Base-by-base conservation (phyloP, 1,284 basidiomycete genomes). In the Tilletia caries region DNA sequence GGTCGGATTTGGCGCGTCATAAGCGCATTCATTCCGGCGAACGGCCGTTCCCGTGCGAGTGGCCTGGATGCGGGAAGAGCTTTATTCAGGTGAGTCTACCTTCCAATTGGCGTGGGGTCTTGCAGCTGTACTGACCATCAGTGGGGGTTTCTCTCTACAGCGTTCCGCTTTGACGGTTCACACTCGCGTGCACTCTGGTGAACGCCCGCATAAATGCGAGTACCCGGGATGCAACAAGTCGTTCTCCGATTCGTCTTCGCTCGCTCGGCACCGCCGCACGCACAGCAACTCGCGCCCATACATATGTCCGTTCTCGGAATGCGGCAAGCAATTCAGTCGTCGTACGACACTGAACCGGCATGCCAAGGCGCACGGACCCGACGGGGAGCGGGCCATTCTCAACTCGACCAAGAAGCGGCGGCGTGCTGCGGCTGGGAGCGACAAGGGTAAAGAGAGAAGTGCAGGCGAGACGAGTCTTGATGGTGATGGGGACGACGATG, bases 21-120 rank as follows among this genome's bases (percentile, higher is more conserved):
- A 90, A 89, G 86, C 88, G 91, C 66, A 93, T 93, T 84, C 92
- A 94, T 80, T 93, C 92, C 0, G 92, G 92, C 34, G 92, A 94
- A 83, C 88, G 92, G 65, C 92, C 92, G 2, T 93, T 91, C 68
- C 82, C 81, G 6, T 85, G 83, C 75, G 76, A 80, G 41, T 87
- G 91, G 76, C 83, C 85, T 23, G 89, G 80, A 12, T 82, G 81
- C 67, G 78, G 79, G 43, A 82, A 82, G 72, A 81, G 79, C 70
- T 82, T 82, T 71, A 81, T 82, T 34, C 78, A 84, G 88, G 37
- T 92, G 91, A 71, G 90, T 46, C 5, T 13, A 20, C 25, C 3
- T 44, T 18, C 13, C 10, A 6, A 18, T 44, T 15, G 10, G 64
- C 34, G 15, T 15, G 34, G 32, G 20, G 34, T 3, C 8, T 25